These are phyloP conservation scores for Tetradesmus lagerheimii DNA, from an alignment of 139 green algal genomes.

Conservation along the genomic window DNA sequence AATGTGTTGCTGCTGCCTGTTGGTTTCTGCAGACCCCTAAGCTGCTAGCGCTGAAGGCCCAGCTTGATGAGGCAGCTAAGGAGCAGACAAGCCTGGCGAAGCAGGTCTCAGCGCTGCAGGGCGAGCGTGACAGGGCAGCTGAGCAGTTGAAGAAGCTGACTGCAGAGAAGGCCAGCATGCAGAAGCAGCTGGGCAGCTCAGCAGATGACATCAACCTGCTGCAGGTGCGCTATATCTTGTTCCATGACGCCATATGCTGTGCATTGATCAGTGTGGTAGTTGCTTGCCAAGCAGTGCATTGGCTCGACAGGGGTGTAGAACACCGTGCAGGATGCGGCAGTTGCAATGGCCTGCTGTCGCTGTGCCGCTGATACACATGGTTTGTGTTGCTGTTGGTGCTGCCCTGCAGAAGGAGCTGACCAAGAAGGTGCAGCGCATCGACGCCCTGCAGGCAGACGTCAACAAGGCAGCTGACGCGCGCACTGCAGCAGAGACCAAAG, in stretches of 20 bases:
- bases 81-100: background rate
- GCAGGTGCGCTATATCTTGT: background rate
- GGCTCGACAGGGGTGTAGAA: background rate
- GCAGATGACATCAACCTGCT: conserved; percentile 37
- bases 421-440: conserved; percentile 35
- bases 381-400: background rate
- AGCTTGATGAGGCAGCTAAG: background rate
- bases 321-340: background rate
- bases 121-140: background rate
- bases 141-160: conserved; percentile 14
- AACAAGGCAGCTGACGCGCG: background rate
- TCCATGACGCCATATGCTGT: background rate
- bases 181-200: conserved; percentile 40
- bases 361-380: background rate
- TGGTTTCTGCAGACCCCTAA: conserved; percentile 11
- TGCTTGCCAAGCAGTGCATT: background rate
- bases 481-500: background rate
- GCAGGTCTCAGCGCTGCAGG: background rate
- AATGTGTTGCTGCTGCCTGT: background rate
- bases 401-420: conserved; percentile 33
- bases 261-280: background rate
- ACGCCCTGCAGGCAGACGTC: conserved; percentile 24
- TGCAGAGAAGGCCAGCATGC: conserved; percentile 16
- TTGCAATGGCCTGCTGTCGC: background rate
- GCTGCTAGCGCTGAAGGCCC: background rate